These are phyloP conservation scores for Yamadazyma atlantica DNA, from an alignment of 1,139 yeast species.

Conservation along the genomic window DNA sequence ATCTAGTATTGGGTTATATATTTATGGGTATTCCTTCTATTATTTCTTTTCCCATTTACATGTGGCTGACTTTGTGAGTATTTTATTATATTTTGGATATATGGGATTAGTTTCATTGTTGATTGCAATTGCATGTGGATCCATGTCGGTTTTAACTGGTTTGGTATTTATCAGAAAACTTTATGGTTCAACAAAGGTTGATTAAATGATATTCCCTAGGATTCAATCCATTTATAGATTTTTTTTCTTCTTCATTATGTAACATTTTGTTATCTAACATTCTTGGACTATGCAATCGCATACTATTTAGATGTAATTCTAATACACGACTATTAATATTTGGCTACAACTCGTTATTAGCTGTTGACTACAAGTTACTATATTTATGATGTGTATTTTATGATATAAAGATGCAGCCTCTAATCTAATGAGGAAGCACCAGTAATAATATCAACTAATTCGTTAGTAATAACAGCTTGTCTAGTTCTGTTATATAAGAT, in stretches of 20 bases:
- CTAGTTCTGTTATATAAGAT: slow-evolving; percentile 99
- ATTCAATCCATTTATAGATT: too few species aligned
- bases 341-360: not conserved
- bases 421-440: slow-evolving; percentile 99
- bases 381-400: not conserved
- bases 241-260: too few species aligned
- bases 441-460: slow-evolving; percentile 97
- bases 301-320: too few species aligned
- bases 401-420: slow-evolving; percentile 3
- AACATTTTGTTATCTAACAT: not conserved
- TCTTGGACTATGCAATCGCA: not conserved
- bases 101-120: slow-evolving; percentile 63
- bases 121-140: slow-evolving; percentile 73
- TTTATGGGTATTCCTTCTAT: slow-evolving; percentile 66
- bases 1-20: slow-evolving; percentile 69
- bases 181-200: slow-evolving; percentile 59
- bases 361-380: not conserved
- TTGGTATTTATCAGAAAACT: slow-evolving; percentile 58
- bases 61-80: slow-evolving; percentile 68
- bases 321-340: not conserved
- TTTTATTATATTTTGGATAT: slow-evolving; percentile 68
- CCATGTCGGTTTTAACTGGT: slow-evolving; percentile 69
- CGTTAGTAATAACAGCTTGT: slow-evolving; percentile 99
- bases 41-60: slow-evolving; percentile 58
- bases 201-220: slow-evolving; percentile 25